Conservation (phyloP, 139 green algal species). For the Limnomonas spitsbergensis region DNA sequence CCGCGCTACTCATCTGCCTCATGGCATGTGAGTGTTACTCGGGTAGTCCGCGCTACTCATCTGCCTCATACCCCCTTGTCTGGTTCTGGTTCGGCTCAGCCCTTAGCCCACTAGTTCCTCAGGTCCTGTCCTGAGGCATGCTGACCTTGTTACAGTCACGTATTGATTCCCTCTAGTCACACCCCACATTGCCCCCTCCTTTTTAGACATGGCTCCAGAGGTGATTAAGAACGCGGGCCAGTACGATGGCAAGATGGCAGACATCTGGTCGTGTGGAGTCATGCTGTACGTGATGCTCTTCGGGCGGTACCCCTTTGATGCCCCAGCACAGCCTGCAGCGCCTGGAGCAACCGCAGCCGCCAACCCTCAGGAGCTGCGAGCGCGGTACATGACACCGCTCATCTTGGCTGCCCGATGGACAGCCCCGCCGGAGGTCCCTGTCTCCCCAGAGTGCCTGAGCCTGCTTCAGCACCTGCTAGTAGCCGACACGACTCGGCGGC, state of each 20-base stretch:
- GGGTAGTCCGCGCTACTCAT: too few species aligned
- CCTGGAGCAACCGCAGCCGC: background rate
- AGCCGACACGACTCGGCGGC: constrained; percentile 69
- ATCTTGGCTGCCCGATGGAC: constrained; percentile 6
- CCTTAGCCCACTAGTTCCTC: too few species aligned
- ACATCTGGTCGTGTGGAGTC: constrained; percentile 78
- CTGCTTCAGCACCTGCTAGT: constrained; percentile 56
- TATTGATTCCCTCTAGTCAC: background rate
- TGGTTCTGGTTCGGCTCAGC: too few species aligned
- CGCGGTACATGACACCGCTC: background rate
- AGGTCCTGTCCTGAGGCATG: too few species aligned
- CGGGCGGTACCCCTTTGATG: constrained; percentile 36
- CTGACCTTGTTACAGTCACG: too few species aligned
- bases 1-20: too few species aligned
- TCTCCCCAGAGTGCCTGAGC: constrained; percentile 51
- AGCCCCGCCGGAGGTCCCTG: constrained; percentile 16
- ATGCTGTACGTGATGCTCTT: constrained; percentile 75
- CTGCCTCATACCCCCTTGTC: too few species aligned
- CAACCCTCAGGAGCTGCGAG: background rate
- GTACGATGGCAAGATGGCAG: constrained; percentile 63
- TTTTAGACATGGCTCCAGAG: constrained; percentile 88
- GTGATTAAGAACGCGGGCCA: constrained; percentile 56
- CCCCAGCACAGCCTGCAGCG: background rate
- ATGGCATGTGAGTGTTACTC: too few species aligned
- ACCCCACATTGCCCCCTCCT: constrained; percentile 9